Base-by-base conservation (phyloP, 345 rosid species). In the Chamaenerion angustifolium region DNA sequence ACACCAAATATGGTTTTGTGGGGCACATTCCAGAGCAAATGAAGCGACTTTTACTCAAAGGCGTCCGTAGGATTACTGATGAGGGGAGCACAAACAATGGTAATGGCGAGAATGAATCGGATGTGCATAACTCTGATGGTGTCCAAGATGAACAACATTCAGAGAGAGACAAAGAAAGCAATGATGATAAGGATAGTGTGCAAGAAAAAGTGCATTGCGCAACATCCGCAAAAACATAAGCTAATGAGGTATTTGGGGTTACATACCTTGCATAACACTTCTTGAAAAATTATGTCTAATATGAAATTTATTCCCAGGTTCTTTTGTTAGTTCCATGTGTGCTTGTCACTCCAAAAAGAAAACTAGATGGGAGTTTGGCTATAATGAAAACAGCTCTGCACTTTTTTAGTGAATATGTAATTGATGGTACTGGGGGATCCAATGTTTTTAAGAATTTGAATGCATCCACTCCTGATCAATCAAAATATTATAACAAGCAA, bases 21-120 rank as follows among this genome's bases (percentile, higher is more conserved):
- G 90, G 85, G 60, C 95, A 90, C 63, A 69, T 86, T 69, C 98
- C 98, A 57, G 95, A 81, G 67, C 94, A 86, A 78, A 90, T 90
- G 98, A 90, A 83, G 84, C 82, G 46, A 56, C 83, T 83, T 73
- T 65, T 90, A 52, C 76, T 90, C 49, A 83, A 90, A 72, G 94
- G 95, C 54, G 76, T 83, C 43, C 82, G 69, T 18, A 77, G 64
- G 62, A 81, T 90, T 75, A 81, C 90, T 23, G 98, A 90, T 52
- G 98, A 89, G 64, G 78, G 72, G 64, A 72, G 67, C 65, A 60
- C 81, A 56, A 95, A 90, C 62, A 69, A 70, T 51, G 56, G 57
- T 67, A 94, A 83, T 61, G 71, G 55, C 63, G 84, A 78, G 56
- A 54, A 49, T 55, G 94, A 77, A 66, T 52, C 69, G 57, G 66